phyloP scores from a whole-genome alignment of 1,139 yeast species.

The Lodderomyces jiufengensis region DNA sequence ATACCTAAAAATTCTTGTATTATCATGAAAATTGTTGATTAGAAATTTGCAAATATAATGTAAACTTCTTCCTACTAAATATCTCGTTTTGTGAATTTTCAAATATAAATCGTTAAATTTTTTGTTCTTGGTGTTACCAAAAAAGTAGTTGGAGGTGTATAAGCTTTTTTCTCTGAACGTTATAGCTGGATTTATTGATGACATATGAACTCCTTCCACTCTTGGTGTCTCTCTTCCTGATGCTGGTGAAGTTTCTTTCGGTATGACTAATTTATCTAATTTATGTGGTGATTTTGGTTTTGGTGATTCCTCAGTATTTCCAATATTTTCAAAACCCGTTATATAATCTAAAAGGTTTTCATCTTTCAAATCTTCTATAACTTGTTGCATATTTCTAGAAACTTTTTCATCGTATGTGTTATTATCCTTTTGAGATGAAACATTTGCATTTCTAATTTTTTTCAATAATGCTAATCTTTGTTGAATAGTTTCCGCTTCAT shows the following conservation, averaged over 20 bases:
- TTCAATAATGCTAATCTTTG: constrained; percentile 31
- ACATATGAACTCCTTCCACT: constrained; percentile 42
- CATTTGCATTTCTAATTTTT: constrained; percentile 27
- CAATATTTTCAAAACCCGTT: constrained; percentile 17
- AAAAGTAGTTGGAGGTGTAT: constrained; percentile 55
- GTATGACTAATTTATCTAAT: constrained; percentile 12
- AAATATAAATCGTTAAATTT: constrained; percentile 51
- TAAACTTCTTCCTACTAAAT: constrained; percentile 61
- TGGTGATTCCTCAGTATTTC: constrained; percentile 7
- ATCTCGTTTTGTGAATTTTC: constrained; percentile 60
- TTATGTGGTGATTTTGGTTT: constrained; percentile 7
- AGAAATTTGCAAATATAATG: constrained; percentile 58
- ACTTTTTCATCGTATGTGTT: constrained; percentile 24
- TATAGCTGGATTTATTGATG: constrained; percentile 43
- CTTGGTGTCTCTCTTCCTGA: constrained; percentile 41
- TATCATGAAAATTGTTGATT: constrained; percentile 52
- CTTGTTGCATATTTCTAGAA: constrained; percentile 35
- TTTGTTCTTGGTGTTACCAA: constrained; percentile 47
- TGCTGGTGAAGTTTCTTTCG: constrained; percentile 18
- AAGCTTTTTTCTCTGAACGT: constrained; percentile 60
- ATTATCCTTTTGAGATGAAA: constrained; percentile 23
- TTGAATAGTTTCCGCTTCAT: constrained; percentile 33
- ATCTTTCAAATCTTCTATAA: constrained; percentile 37
- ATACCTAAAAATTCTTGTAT: constrained; percentile 65
- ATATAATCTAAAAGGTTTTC: constrained; percentile 17